Evolutionary conservation across 75 land plant genomes (phyloP), one percentile per base, ranked within the genome.

Genomic region (Cupressus sempervirens): DNA sequence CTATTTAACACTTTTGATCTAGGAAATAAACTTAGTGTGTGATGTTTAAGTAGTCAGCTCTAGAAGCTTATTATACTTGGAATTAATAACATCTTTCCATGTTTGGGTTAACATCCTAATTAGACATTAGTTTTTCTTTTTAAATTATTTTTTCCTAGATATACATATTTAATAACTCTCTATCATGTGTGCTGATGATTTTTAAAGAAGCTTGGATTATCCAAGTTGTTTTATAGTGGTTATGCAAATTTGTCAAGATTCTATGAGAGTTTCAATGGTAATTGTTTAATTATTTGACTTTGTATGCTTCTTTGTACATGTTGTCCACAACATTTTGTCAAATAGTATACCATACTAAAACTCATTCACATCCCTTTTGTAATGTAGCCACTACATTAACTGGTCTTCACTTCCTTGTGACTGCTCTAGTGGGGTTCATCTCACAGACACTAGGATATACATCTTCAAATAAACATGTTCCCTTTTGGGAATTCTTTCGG

Each of bases 391-490:
- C 95, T 16, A 88, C 92, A 1, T 85, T 92, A 58, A 93, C 93
- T 7, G 95, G 91, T 9, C 87, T 91, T 41, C 95, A 92, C 30
- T 94, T 94, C 80, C 73, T 87, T n/a, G 93, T 94, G 52, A 96
- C 98, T 26, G 93, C 98, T n/a, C 70, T 93, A 76, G 96, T 94
- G 50, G 96, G 96, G 18, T 84, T 91, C 83, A 52, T 50, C 89
- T 6, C 92, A 93, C 3, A 88, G 92, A 45, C 86, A 1, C 35
- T 85, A 50, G 53, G 53, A 16, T 88, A 85, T 4, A 35, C 84
- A 5, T 16, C 80, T 1, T 80, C 87, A 23, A 76, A 36, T 76
- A 88, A 86, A 82, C 76, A 76, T 16, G 82, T 93, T 11, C 91
- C 98, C 38, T 79, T 50, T 15, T 50, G 53, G 53, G 53, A 50